Conservation (phyloP, 2,329 filamentous ascomycete genomes). For the Aspergillus luchuensis region DNA sequence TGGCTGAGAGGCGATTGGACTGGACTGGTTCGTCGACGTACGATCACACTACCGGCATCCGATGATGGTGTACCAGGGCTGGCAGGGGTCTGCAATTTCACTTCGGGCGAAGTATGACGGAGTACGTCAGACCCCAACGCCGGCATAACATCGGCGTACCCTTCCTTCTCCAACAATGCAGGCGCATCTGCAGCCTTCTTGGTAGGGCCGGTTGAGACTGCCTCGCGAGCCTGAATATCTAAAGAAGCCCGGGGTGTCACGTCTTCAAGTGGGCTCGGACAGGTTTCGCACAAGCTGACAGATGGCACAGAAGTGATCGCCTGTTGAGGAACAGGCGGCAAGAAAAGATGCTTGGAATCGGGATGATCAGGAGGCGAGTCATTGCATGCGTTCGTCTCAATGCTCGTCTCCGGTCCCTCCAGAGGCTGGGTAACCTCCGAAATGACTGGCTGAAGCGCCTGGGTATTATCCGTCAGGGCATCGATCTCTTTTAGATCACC, state of each 20-base stretch:
- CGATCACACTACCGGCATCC: conserved; percentile 8
- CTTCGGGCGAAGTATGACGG: neutral
- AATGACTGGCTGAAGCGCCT: neutral
- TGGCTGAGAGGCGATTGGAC: neutral
- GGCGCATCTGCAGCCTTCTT: neutral
- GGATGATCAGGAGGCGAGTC: neutral
- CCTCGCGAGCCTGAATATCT: neutral
- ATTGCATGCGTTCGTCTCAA: neutral
- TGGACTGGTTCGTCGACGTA: neutral
- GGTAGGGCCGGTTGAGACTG: neutral
- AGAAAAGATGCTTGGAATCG: neutral
- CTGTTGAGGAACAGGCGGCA: neutral
- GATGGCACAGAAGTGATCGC: neutral
- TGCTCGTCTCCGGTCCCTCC: neutral
- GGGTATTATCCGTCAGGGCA: neutral
- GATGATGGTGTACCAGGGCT: conserved; percentile 6
- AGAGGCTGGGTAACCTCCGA: neutral
- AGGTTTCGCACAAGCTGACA: neutral
- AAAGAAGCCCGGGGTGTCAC: neutral
- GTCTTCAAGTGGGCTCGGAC: neutral
- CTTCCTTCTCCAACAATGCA: neutral
- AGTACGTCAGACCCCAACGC: neutral
- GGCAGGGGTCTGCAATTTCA: neutral
- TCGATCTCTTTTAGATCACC: neutral
- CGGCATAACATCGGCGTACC: neutral